phyloP scores from a whole-genome alignment of 2,329 filamentous ascomycete genomes.

The Scedosporium minutisporum region DNA sequence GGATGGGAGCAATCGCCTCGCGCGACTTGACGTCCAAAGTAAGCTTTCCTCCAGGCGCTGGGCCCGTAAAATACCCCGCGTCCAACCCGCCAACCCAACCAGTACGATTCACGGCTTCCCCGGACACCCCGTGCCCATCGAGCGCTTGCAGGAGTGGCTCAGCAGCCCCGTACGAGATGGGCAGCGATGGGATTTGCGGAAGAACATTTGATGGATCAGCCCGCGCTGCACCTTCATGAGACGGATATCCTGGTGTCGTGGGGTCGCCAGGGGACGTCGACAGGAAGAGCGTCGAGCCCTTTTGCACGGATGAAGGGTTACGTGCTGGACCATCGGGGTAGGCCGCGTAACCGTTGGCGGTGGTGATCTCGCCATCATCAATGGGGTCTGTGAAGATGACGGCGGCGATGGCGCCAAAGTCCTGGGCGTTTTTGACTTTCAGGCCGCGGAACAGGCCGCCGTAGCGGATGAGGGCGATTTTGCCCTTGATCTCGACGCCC shows the following conservation, averaged over 20 bases:
- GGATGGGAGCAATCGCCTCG: slow-evolving; percentile 59
- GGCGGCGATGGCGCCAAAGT: slow-evolving; percentile 50
- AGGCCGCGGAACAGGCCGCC: slow-evolving; percentile 69
- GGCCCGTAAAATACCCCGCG: slow-evolving; percentile 32
- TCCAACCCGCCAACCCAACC: slow-evolving; percentile 47
- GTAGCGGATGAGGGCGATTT: slow-evolving; percentile 71
- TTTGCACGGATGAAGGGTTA: slow-evolving; percentile 67
- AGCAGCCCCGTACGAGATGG: slow-evolving; percentile 69
- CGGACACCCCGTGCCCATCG: slow-evolving; percentile 64
- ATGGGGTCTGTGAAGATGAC: slow-evolving; percentile 46
- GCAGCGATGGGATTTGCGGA: slow-evolving; percentile 69
- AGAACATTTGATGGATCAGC: slow-evolving; percentile 51
- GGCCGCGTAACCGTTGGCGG: slow-evolving; percentile 59
- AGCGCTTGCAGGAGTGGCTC: slow-evolving; percentile 68
- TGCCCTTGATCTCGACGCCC: slow-evolving; percentile 61
- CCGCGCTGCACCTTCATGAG: slow-evolving; percentile 60
- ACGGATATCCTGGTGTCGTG: slow-evolving; percentile 75
- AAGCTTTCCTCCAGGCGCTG: slow-evolving; percentile 47
- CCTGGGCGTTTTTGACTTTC: slow-evolving; percentile 75
- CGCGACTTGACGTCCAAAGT: slow-evolving; percentile 60
- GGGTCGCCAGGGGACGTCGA: slow-evolving; percentile 55
- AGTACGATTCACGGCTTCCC: slow-evolving; percentile 51
- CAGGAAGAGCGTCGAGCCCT: slow-evolving; percentile 66
- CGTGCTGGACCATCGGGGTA: slow-evolving; percentile 69
- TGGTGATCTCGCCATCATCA: slow-evolving; percentile 58